Evolutionary conservation across 176 grass and related monocot species (phyloP).

Genomic region (maize (Zea mays)): Zm-B73-REFERENCE-NAM-5.0 NC_050105.1:66153001-66153500

Average conservation of each 20-base stretch:
- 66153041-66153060: neutral
- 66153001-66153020: neutral
- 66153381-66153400: neutral
- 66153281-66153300: constrained; percentile 72
- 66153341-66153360: neutral
- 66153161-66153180: neutral
- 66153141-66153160: neutral
- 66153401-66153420: neutral
- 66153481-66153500: neutral
- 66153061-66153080: neutral
- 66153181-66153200: neutral
- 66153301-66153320: constrained; percentile 74
- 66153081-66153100: neutral
- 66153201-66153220: neutral
- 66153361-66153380: neutral
- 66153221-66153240: neutral
- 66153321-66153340: constrained; percentile 85
- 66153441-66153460: neutral
- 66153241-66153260: constrained; percentile 51
- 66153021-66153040: neutral
- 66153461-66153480: neutral
- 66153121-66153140: neutral
- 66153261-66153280: constrained; percentile 88
- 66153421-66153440: constrained; percentile 3
- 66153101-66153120: neutral